These are phyloP conservation scores for Tillandsia leiboldiana DNA, from an alignment of 176 grass and related monocot species.

Conservation along the genomic window DNA sequence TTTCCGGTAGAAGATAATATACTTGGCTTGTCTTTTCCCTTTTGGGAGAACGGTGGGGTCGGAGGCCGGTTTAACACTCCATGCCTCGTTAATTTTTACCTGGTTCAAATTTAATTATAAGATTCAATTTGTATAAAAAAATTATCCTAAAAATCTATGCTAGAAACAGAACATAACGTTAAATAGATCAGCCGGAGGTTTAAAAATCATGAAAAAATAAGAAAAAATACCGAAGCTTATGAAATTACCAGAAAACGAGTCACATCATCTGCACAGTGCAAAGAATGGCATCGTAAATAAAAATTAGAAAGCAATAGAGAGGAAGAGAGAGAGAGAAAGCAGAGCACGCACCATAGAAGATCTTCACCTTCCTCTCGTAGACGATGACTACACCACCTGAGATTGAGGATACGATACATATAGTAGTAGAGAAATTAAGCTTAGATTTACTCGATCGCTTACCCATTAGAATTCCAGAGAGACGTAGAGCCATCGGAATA, in stretches of 20 bases:
- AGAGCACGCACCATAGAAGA: conserved; percentile 52
- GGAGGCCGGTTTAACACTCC: conserved; percentile 42
- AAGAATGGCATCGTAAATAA: not conserved
- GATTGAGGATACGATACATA: not conserved
- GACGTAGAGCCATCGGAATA: conserved; percentile 85
- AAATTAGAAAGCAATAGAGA: not conserved
- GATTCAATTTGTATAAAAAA: not conserved
- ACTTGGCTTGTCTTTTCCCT: conserved; percentile 86
- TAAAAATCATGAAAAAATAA: not conserved
- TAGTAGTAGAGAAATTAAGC: not conserved
- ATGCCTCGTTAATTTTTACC: conserved; percentile 56
- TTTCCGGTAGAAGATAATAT: not conserved
- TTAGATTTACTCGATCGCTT: conserved; percentile 13
- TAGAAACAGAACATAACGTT: not conserved
- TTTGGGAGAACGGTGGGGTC: conserved; percentile 55
- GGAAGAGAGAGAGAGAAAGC: not conserved
- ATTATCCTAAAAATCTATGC: not conserved
- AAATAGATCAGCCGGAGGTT: conserved; percentile 1
- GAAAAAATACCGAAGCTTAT: not conserved
- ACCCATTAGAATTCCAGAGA: conserved; percentile 96
- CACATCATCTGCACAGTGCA: conserved; percentile 50
- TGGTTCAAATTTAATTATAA: conserved; percentile 18
- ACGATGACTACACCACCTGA: conserved; percentile 93
- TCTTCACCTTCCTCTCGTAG: conserved; percentile 87
- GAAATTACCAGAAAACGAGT: conserved; percentile 58